Percentiles rank a stretch among this genome's conserved stretches.
Evolutionary conservation across 148 eudicot genomes (phyloP).

Genomic region (Silene conica): DNA sequence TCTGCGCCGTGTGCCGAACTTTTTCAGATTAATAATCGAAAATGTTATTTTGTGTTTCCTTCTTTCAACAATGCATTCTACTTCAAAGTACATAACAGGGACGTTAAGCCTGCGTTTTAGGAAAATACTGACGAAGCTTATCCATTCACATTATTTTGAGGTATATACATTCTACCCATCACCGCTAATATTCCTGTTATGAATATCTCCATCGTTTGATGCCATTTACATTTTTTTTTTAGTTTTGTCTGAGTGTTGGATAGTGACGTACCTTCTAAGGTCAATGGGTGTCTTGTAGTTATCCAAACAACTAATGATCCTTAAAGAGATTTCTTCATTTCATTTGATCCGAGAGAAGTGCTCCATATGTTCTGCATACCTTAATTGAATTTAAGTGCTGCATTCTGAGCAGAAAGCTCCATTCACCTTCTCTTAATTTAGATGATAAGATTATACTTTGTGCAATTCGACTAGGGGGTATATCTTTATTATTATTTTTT

Average conservation of each 20-base stretch:
- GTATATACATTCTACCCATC: constrained; percentile 29
- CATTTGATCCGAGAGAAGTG: neutral
- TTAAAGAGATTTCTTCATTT: neutral
- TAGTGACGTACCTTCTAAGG: neutral
- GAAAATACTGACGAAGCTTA: constrained; percentile 84
- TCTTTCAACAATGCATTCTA: constrained; percentile 75
- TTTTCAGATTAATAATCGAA: constrained; percentile 82
- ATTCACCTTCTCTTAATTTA: neutral
- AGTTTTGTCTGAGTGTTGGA: neutral
- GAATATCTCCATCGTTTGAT: neutral
- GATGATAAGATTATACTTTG: neutral
- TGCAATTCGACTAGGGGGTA: neutral
- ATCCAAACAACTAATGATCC: neutral
- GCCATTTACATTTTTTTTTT: neutral
- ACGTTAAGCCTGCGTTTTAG: constrained; percentile 83
- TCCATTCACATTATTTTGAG: constrained; percentile 92
- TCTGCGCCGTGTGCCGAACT: constrained; percentile 86
- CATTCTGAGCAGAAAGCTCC: neutral
- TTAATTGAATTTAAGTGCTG: neutral
- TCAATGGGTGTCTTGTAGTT: constrained; percentile 1
- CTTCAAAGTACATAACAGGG: constrained; percentile 94
- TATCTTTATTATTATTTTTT: neutral
- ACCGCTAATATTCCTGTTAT: neutral
- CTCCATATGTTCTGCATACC: constrained; percentile 1
- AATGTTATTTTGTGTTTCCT: constrained; percentile 84